These are phyloP conservation scores for Selaginella moellendorffii DNA, from an alignment of 75 land plant species.

Conservation along the genomic window DNA sequence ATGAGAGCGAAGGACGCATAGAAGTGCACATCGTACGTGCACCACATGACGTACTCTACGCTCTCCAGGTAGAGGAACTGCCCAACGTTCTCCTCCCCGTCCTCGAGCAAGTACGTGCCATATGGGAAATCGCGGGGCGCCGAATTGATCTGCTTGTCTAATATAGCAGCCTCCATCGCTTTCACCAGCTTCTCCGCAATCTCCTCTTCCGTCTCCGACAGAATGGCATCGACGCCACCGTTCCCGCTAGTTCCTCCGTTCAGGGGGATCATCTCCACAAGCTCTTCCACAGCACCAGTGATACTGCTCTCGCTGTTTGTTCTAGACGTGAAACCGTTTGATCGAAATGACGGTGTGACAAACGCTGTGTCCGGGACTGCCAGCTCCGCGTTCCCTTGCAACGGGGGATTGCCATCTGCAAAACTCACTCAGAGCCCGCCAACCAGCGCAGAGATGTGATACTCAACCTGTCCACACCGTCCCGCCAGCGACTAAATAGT, in stretches of 20 bases:
- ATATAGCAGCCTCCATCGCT: conserved; percentile 16
- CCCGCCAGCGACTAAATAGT: conserved; percentile 73
- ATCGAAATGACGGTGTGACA: not conserved
- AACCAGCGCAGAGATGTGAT: not conserved
- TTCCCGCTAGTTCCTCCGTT: not conserved
- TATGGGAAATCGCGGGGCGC: conserved; percentile 16
- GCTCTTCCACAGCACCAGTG: not conserved
- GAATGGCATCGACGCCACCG: not conserved
- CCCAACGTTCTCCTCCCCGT: conserved; percentile 66
- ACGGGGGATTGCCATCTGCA: conserved; percentile 20
- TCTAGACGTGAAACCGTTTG: conserved; percentile 1
- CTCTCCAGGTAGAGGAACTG: conserved; percentile 83
- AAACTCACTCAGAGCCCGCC: not conserved
- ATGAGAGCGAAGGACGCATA: conserved; percentile 71
- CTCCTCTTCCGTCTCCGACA: conserved; percentile 5
- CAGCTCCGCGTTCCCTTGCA: conserved; percentile 22
- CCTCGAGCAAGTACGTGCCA: conserved; percentile 49
- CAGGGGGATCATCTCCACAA: not conserved
- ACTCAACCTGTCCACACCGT: conserved; percentile 73
- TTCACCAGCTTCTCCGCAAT: conserved; percentile 13
- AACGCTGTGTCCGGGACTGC: conserved; percentile 19
- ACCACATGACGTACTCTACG: conserved; percentile 70
- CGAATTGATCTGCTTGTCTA: conserved; percentile 8
- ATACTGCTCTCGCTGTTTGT: conserved; percentile 6
- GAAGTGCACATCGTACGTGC: conserved; percentile 86